phyloP scores from a whole-genome alignment of 148 eudicot species.

The Simmondsia chinensis region DNA sequence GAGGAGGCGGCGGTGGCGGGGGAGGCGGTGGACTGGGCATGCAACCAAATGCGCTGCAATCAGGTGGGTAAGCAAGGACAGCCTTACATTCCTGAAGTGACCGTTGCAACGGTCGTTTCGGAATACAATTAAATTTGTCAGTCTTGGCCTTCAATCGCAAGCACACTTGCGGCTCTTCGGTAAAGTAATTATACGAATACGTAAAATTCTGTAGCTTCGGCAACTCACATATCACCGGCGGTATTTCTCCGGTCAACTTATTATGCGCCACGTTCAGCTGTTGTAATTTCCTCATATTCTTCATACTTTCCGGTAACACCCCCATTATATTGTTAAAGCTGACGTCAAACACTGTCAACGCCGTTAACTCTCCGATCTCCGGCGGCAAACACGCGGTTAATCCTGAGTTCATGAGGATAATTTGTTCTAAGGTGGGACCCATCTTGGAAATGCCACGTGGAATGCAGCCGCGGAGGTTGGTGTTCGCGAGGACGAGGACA shows the following conservation, averaged over 20 bases:
- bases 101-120: slow-evolving; percentile 39
- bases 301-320: slow-evolving; percentile 37
- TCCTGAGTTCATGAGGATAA: slow-evolving; percentile 33
- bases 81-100: slow-evolving; percentile 33
- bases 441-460: slow-evolving; percentile 43
- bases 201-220: slow-evolving; percentile 62
- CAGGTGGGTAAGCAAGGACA: slow-evolving; percentile 29
- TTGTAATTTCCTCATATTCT: slow-evolving; percentile 46
- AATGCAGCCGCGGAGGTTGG: slow-evolving; percentile 49
- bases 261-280: slow-evolving; percentile 56
- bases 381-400: slow-evolving; percentile 47
- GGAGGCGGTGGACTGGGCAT: slow-evolving; percentile 5
- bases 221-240: slow-evolving; percentile 48
- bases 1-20: slow-evolving; percentile 4
- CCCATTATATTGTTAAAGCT: slow-evolving; percentile 44
- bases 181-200: slow-evolving; percentile 45
- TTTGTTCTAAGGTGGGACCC: slow-evolving; percentile 39
- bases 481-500: slow-evolving; percentile 54
- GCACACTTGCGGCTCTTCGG: slow-evolving; percentile 30
- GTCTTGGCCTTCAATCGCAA: slow-evolving; percentile 26
- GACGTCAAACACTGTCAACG: slow-evolving; percentile 50
- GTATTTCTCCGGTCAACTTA: slow-evolving; percentile 42
- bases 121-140: slow-evolving; percentile 46
- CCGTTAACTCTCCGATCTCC: slow-evolving; percentile 29
- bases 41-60: slow-evolving; percentile 35